phyloP scores from a whole-genome alignment of 2,329 filamentous ascomycete genomes.

The Dryadomyces quercivorus region DNA sequence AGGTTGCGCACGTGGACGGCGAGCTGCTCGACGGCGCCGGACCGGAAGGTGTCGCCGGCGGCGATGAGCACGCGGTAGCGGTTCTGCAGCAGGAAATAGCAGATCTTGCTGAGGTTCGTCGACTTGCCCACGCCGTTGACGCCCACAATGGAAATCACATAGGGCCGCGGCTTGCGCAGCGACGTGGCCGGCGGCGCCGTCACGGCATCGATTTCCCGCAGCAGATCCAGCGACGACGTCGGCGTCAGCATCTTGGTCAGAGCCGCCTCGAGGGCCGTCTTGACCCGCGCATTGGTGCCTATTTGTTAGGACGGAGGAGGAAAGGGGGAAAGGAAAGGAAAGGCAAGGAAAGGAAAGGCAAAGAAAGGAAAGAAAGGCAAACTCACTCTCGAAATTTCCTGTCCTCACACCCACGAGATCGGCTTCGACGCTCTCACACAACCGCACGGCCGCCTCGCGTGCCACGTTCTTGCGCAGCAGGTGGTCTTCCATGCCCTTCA shows the following conservation, averaged over 20 bases:
- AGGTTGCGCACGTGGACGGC: conserved; percentile 91
- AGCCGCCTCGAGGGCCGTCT: conserved; percentile 80
- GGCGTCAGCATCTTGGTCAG: conserved; percentile 92
- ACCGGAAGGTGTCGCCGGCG: conserved; percentile 93
- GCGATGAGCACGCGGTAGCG: conserved; percentile 91
- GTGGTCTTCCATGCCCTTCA: conserved; percentile 95
- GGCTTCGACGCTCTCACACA: conserved; percentile 84
- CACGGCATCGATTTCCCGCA: conserved; percentile 81
- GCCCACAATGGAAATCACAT: conserved; percentile 95
- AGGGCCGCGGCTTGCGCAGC: conserved; percentile 59
- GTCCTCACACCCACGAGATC: conserved; percentile 88
- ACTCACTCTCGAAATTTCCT: conserved; percentile 66
- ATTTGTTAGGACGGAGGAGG: conserved; percentile 4
- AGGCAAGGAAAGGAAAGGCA: too few species aligned
- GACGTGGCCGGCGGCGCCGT: conserved; percentile 53
- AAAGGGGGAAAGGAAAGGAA: neutral
- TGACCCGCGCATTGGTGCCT: conserved; percentile 70
- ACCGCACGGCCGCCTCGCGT: conserved; percentile 77
- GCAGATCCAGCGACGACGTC: conserved; percentile 83
- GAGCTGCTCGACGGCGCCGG: conserved; percentile 91
- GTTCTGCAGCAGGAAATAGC: conserved; percentile 95
- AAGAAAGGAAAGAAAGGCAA: too few species aligned
- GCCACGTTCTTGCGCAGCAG: conserved; percentile 93
- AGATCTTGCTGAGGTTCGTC: conserved; percentile 94
- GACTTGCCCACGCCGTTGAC: conserved; percentile 98